Evolutionary conservation across 129 eudicot genomes (phyloP).

Genomic region (Lactuca saligna): DNA sequence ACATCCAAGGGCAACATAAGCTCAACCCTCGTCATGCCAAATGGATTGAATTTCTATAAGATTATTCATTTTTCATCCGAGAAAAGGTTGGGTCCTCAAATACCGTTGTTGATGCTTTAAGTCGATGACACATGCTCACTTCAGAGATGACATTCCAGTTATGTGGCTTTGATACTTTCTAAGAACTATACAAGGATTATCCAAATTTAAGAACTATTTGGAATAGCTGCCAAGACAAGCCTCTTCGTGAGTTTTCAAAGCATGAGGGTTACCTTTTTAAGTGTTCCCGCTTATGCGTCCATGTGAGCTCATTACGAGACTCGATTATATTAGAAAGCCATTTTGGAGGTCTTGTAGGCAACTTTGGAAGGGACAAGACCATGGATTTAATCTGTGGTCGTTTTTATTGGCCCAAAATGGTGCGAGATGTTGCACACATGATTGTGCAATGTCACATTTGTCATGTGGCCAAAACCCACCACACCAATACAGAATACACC

Average conservation of each 20-base stretch:
- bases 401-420: neutral
- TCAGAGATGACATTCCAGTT: neutral
- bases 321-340: neutral
- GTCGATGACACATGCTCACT: neutral
- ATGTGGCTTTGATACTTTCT: no score
- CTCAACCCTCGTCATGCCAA: neutral
- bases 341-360: neutral
- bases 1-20: neutral
- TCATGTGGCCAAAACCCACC: no score
- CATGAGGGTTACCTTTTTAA: no score
- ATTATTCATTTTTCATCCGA: neutral
- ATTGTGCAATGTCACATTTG: no score
- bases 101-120: neutral
- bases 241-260: no score
- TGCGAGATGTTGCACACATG: no score
- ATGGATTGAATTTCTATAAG: neutral
- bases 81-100: neutral
- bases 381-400: neutral
- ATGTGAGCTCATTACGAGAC: neutral
- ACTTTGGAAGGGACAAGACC: constrained; percentile 1
- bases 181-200: neutral
- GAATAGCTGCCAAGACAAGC: no score
- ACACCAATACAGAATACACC: no score
- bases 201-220: no score
- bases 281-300: no score